Evolutionary conservation across 192 early-diverging fungal genomes (phyloP).

Genomic region (Coemansia sp.): DNA sequence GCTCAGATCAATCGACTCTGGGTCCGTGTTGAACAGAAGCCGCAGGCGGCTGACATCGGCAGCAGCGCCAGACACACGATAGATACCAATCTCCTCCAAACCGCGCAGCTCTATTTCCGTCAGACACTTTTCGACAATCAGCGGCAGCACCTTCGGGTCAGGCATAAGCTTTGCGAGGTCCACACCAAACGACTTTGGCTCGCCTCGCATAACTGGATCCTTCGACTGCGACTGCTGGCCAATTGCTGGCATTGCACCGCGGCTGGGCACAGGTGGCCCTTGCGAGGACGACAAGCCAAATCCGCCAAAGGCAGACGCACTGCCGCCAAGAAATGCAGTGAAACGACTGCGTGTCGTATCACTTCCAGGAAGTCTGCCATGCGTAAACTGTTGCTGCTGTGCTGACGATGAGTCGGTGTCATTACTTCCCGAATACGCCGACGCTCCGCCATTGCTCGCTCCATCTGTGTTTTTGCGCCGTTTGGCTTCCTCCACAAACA

Average conservation of each 20-base stretch:
- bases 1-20: constrained; percentile 59
- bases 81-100: constrained; percentile 72
- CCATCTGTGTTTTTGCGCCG: constrained; percentile 34
- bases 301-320: constrained; percentile 38
- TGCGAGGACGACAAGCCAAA: constrained; percentile 34
- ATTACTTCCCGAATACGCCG: not conserved
- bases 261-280: constrained; percentile 22
- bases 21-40: constrained; percentile 61
- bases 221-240: constrained; percentile 18
- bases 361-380: constrained; percentile 13
- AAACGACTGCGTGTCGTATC: constrained; percentile 51
- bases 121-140: constrained; percentile 69
- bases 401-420: constrained; percentile 1
- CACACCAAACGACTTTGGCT: constrained; percentile 64
- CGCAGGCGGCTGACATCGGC: constrained; percentile 63
- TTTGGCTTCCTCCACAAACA: constrained; percentile 64
- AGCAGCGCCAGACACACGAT: constrained; percentile 68
- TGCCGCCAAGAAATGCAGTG: constrained; percentile 47
- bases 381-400: constrained; percentile 11
- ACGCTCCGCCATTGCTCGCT: not conserved
- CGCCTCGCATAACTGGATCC: constrained; percentile 18
- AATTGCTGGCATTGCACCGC: constrained; percentile 18
- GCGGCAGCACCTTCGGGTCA: constrained; percentile 56
- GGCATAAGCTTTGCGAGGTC: constrained; percentile 61
- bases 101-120: constrained; percentile 70